phyloP scores from a whole-genome alignment of 306 rosid species.

The Vigna radiata region DNA sequence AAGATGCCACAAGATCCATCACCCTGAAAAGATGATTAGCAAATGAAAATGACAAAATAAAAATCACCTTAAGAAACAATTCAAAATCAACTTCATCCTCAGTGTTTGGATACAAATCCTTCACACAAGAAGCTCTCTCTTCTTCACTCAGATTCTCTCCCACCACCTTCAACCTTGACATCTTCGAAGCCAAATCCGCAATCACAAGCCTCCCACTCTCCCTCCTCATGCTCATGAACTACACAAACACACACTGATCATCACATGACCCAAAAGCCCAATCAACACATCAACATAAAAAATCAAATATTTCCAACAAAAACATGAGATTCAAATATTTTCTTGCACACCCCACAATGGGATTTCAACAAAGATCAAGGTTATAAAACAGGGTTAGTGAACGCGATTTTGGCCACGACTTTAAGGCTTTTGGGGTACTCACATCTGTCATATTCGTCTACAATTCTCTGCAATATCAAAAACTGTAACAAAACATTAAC shows the following conservation, averaged over 20 bases:
- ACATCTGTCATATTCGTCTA: not conserved
- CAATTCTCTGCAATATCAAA: not conserved
- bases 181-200: slow-evolving; percentile 84
- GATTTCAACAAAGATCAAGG: not conserved
- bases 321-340: not conserved
- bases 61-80: slow-evolving; percentile 81
- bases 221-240: slow-evolving; percentile 91
- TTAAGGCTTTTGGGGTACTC: not conserved
- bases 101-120: slow-evolving; percentile 66
- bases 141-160: slow-evolving; percentile 90
- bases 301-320: slow-evolving; percentile 32
- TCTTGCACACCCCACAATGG: not conserved
- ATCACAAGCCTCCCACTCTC: slow-evolving; percentile 77
- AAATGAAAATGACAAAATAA: slow-evolving; percentile 31
- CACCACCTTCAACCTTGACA: slow-evolving; percentile 82
- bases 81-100: slow-evolving; percentile 92
- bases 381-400: not conserved
- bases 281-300: slow-evolving; percentile 26
- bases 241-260: slow-evolving; percentile 29
- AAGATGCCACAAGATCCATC: slow-evolving; percentile 38
- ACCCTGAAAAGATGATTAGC: slow-evolving; percentile 14
- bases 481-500: not conserved
- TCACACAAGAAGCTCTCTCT: slow-evolving; percentile 82
- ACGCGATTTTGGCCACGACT: not conserved
- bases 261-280: slow-evolving; percentile 24